Evolutionary conservation across 1,284 basidiomycete species (phyloP), one percentile per base, ranked within the genome.

Genomic region (Apiotrichum porosum): DNA sequence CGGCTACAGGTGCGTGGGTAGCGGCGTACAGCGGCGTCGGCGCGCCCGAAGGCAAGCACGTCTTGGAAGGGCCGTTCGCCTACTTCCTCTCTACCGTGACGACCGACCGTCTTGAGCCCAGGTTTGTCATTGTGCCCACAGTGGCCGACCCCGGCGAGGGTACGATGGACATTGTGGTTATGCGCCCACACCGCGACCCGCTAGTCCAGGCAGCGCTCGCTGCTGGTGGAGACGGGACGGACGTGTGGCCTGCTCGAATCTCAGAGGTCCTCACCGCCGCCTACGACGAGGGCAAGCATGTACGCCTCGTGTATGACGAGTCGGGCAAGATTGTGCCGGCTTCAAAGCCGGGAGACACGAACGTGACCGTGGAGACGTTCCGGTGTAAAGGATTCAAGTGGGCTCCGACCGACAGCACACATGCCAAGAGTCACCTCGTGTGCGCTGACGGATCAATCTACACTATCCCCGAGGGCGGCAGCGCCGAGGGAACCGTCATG

Each of bases 81-180:
- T 97, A 97, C 70, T 87, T 91, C 64, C 70, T 94, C 18, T 83
- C 84, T 6, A 85, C 85, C 0, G 78, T 87, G 43, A 86, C 88
- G 49, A 85, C 87, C 24, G 84, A 89, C 67, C 78, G 92, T 14
- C 77, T 97, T 47, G 92, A 97, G 69, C 81, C 86, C 1, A 67
- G 75, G 2, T 94, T 95, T 65, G 76, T 83, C 46, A 85, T 91
- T 38, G 77, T 83, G 0, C 87, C 89, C 10, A 76, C 83, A 21
- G 62, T 74, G 3, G 49, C 47, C 1, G 39, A 70, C 60, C 76
- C 51, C 6, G 55, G 66, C 0, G 67, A 65, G 23, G 71, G 72
- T 0, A 78, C 81, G 10, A 80, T 90, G 62, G 89, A 97, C 58
- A 57, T 97, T 10, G 76, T 93, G 18, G 73, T 90, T n/a, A 69